Conservation (phyloP, 805 yeast genomes). For the Saccharomycopsis sp. region DNA sequence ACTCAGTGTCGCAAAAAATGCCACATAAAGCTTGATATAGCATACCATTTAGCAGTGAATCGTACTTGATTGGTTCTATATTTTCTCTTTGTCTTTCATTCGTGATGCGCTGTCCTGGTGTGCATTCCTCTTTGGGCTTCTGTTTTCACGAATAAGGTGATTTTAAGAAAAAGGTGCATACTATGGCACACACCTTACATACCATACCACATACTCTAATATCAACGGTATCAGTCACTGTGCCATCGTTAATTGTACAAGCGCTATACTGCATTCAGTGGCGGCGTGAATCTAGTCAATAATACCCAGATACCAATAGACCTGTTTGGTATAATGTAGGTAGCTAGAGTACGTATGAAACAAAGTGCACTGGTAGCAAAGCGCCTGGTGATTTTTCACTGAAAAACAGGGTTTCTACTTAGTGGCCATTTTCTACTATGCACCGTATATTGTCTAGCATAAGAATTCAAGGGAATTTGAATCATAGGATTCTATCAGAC, state of each 20-base stretch:
- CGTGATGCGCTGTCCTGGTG: background rate
- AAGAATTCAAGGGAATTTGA: no score
- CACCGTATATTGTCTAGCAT: no score
- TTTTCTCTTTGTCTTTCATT: background rate
- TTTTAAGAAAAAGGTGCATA: background rate
- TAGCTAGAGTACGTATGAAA: background rate
- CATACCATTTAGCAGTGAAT: no score
- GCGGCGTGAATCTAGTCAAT: no score
- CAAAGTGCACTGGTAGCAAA: no score
- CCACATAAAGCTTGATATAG: no score
- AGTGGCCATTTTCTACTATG: background rate
- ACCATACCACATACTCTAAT: background rate
- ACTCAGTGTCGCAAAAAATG: no score
- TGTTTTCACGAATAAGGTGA: background rate
- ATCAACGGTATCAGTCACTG: background rate
- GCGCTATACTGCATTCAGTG: background rate
- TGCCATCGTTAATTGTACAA: background rate
- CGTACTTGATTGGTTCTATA: background rate
- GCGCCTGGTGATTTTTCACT: no score
- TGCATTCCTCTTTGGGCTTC: background rate
- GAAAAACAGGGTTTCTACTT: no score
- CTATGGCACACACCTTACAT: background rate
- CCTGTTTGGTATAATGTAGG: background rate
- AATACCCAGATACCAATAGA: background rate
- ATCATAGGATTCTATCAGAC: no score